Evolutionary conservation across 1,284 basidiomycete genomes (phyloP), one percentile per base, ranked within the genome.

Genomic region (Sanghuangporus sanghuang): DNA sequence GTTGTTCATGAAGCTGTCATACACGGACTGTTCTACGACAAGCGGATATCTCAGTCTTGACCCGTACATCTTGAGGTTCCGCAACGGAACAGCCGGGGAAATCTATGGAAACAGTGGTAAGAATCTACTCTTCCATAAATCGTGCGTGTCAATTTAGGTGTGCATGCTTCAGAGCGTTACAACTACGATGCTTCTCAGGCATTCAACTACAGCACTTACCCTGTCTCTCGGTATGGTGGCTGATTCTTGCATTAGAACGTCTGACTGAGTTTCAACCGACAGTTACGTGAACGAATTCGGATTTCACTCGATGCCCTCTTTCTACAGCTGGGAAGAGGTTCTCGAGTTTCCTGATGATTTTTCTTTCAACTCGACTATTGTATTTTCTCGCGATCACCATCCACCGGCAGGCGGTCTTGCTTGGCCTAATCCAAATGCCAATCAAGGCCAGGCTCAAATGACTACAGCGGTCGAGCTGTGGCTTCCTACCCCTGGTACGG

Each of bases 301-400:
- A 80, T 86, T 85, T 73, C 85, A 85, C 69, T 85, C 85, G 0
- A 82, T 86, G 79, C 84, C 85, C 0, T 86, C 83, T 0, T 83
- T 87, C 72, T 84, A 84, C 67, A 81, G 78, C 59, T 85, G 85
- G 81, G 79, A 86, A 69, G 81, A 85, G 67, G 82, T 85, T 0
- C 78, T 87, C 16, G 68, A 73, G 14, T 78, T 77, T 3, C 75
- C 78, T 0, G 77, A 77, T 11, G 82, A 83, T 67, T 86, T 83
- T 71, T 74, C 75, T 12, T 85, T 87, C 76, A 85, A 87, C 71
- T 85, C 83, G 0, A 81, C 80, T 0, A 81, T 83, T 5, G 82
- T 86, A 2, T 75, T 78, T 62, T 83, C 84, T 2, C 78, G 85
- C 42, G 81, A 86, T 66, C 85, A 87, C 67, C 84, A 85, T 67